phyloP scores from a whole-genome alignment of 202 grass and related monocot genomes.

The Sporobolus alterniflorus region DNA sequence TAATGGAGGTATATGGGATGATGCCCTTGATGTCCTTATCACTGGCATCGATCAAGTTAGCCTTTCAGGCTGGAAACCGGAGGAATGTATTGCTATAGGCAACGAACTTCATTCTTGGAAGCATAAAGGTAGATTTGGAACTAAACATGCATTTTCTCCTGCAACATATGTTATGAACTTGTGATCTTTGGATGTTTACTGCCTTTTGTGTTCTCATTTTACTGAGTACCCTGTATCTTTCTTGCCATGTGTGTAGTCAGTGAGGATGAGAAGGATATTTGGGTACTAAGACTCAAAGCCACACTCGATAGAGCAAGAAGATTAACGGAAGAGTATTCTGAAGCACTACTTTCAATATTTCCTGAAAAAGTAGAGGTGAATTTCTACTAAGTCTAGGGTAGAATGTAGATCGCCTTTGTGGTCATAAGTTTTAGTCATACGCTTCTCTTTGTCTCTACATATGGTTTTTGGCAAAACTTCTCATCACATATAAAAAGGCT shows the following conservation, averaged over 20 bases:
- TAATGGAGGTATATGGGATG: slow-evolving; percentile 64
- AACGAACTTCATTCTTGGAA: slow-evolving; percentile 90
- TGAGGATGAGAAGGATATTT: slow-evolving; percentile 92
- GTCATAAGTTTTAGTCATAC: background rate
- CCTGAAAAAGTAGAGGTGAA: slow-evolving; percentile 88
- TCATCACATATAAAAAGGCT: background rate
- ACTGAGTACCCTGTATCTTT: slow-evolving; percentile 23
- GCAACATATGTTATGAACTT: slow-evolving; percentile 4
- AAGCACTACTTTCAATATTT: slow-evolving; percentile 88
- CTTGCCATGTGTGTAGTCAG: slow-evolving; percentile 52
- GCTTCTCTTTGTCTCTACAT: background rate
- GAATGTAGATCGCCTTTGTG: background rate
- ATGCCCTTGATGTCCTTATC: slow-evolving; percentile 77
- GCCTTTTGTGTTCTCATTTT: background rate
- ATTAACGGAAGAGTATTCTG: slow-evolving; percentile 95
- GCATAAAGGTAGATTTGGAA: slow-evolving; percentile 71
- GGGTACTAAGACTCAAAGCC: slow-evolving; percentile 89
- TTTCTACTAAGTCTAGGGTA: background rate
- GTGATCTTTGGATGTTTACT: slow-evolving; percentile 3
- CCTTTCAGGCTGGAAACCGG: slow-evolving; percentile 86
- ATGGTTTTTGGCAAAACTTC: background rate
- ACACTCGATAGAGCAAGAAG: slow-evolving; percentile 92
- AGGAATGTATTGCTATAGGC: slow-evolving; percentile 84
- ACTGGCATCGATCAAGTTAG: slow-evolving; percentile 79
- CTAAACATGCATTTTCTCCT: slow-evolving; percentile 59